Evolutionary conservation across 805 yeast genomes (phyloP).

Genomic region (Candida sanyiensis): DNA sequence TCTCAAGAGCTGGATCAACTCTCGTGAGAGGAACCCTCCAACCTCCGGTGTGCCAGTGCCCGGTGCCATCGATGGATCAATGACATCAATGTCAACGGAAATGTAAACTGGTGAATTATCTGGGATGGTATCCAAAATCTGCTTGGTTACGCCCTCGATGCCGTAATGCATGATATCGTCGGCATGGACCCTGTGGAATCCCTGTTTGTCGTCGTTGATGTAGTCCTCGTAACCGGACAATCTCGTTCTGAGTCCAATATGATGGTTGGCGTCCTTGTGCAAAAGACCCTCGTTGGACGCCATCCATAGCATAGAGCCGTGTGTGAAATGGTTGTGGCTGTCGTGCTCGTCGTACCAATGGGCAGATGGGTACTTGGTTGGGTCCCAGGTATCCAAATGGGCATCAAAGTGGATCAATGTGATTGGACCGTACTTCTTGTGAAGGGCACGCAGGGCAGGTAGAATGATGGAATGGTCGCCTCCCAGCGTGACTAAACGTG

Average conservation of each 20-base stretch:
- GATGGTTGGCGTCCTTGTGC: conserved; percentile 48
- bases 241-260: conserved; percentile 74
- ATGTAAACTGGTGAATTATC: conserved; percentile 63
- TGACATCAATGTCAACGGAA: conserved; percentile 73
- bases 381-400: conserved; percentile 79
- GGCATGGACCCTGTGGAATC: conserved; percentile 63
- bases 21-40: conserved; percentile 70
- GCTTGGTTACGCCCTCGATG: conserved; percentile 48
- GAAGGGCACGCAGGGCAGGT: conserved; percentile 64
- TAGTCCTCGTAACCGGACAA: conserved; percentile 60
- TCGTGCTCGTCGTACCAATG: conserved; percentile 47
- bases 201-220: conserved; percentile 59
- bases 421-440: conserved; percentile 55
- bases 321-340: conserved; percentile 41
- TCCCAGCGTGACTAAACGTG: conserved; percentile 67
- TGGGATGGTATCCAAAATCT: conserved; percentile 51
- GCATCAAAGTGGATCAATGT: conserved; percentile 82
- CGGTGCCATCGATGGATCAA: conserved; percentile 71
- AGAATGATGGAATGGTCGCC: conserved; percentile 79
- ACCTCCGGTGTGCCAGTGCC: conserved; percentile 78
- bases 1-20: conserved; percentile 52
- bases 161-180: conserved; percentile 74
- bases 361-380: conserved; percentile 59
- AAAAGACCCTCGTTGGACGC: conserved; percentile 53
- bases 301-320: conserved; percentile 85